These are phyloP conservation scores for Litchi chinensis DNA, from an alignment of 345 rosid species.

Conservation along the genomic window DNA sequence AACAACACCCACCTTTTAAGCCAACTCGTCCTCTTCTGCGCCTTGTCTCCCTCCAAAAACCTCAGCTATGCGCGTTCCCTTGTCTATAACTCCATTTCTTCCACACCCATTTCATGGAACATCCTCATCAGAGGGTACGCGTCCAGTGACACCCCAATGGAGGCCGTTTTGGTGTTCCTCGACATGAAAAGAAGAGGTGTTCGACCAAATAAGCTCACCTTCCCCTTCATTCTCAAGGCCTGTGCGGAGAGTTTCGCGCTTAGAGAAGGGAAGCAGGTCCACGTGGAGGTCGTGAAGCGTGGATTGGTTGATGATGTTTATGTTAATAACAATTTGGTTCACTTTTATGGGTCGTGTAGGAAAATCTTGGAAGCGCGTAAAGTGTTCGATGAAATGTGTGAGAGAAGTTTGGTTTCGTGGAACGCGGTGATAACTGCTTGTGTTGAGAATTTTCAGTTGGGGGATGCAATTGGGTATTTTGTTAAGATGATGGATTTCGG, in stretches of 20 bases:
- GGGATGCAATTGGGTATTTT: slow-evolving; percentile 51
- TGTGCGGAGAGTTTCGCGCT: slow-evolving; percentile 53
- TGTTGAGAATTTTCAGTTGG: slow-evolving; percentile 44
- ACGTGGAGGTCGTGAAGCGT: slow-evolving; percentile 58
- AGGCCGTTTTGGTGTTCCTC: slow-evolving; percentile 52
- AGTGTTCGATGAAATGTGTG: slow-evolving; percentile 74
- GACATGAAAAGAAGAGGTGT: slow-evolving; percentile 65
- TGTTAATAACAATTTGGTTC: slow-evolving; percentile 61
- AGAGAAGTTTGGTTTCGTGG: slow-evolving; percentile 74
- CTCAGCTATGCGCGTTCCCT: slow-evolving; percentile 50
- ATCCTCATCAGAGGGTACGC: slow-evolving; percentile 65
- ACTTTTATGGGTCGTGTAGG: slow-evolving; percentile 70
- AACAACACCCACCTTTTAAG: slow-evolving; percentile 46
- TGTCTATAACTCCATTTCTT: slow-evolving; percentile 40
- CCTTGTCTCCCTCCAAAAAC: slow-evolving; percentile 49
- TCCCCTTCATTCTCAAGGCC: slow-evolving; percentile 73
- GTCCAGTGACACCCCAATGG: slow-evolving; percentile 49
- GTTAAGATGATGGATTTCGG: slow-evolving; percentile 47
- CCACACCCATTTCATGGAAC: slow-evolving; percentile 62
- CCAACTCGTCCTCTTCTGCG: slow-evolving; percentile 54
- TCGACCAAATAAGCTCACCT: slow-evolving; percentile 61
- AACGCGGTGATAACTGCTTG: slow-evolving; percentile 70
- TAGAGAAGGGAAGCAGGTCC: slow-evolving; percentile 65
- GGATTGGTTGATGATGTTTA: slow-evolving; percentile 72
- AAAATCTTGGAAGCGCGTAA: slow-evolving; percentile 52